phyloP scores from a whole-genome alignment of 169 alveolate species.

The Plasmodium gonderi region DNA sequence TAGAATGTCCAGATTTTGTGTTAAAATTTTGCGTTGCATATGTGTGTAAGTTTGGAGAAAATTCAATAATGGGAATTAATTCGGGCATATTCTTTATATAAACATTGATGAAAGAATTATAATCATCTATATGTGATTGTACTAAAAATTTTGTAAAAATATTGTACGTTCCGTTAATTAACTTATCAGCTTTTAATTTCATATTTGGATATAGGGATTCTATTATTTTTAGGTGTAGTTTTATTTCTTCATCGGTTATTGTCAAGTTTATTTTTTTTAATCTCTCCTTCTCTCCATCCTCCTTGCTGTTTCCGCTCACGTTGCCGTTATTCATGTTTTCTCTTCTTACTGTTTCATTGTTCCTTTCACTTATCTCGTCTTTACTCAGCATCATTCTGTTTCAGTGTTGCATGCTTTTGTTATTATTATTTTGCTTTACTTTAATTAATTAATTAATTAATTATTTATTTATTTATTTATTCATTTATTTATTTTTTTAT shows the following conservation, averaged over 20 bases:
- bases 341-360: background rate
- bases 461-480: no score
- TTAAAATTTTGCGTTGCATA: slow-evolving; percentile 11
- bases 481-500: no score
- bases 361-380: no score
- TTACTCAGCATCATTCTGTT: no score
- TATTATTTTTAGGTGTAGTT: slow-evolving; percentile 54
- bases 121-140: slow-evolving; percentile 74
- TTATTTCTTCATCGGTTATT: slow-evolving; percentile 67
- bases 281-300: background rate
- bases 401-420: no score
- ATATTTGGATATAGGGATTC: slow-evolving; percentile 54
- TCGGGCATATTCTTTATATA: slow-evolving; percentile 75
- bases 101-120: slow-evolving; percentile 69
- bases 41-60: slow-evolving; percentile 31
- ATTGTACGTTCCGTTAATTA: slow-evolving; percentile 70
- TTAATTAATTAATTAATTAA: no score
- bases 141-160: slow-evolving; percentile 65
- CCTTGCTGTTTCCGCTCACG: background rate
- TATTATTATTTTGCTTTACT: no score
- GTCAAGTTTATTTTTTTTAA: slow-evolving; percentile 34
- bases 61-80: slow-evolving; percentile 38
- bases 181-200: slow-evolving; percentile 33
- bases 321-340: background rate
- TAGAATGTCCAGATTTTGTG: background rate